Conservation (phyloP, 306 rosid species). For the Corylus americana region DNA sequence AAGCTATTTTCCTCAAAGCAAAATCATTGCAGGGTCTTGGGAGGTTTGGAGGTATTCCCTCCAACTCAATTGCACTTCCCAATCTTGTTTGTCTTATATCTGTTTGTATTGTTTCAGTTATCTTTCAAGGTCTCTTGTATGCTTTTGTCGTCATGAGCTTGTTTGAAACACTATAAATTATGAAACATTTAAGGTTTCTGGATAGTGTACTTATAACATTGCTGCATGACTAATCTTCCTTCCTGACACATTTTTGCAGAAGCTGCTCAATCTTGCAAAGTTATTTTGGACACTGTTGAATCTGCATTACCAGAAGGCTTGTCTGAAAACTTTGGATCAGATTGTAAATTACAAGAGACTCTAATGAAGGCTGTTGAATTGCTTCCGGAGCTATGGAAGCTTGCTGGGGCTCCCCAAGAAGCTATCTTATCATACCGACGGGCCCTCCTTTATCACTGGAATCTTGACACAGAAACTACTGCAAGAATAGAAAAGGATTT, state of each 20-base stretch:
- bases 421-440: slow-evolving; percentile 72
- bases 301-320: slow-evolving; percentile 86
- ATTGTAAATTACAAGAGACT: slow-evolving; percentile 75
- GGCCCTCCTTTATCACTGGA: slow-evolving; percentile 77
- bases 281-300: slow-evolving; percentile 76
- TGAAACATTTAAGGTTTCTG: neutral
- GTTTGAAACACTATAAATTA: neutral
- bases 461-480: slow-evolving; percentile 53
- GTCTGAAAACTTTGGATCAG: slow-evolving; percentile 59
- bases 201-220: neutral
- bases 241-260: slow-evolving; percentile 49
- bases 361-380: slow-evolving; percentile 63
- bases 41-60: slow-evolving; percentile 72
- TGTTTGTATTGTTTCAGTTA: neutral
- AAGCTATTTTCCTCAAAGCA: slow-evolving; percentile 86
- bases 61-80: slow-evolving; percentile 7
- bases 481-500: slow-evolving; percentile 77
- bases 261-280: slow-evolving; percentile 83
- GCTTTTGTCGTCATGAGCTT: no score
- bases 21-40: slow-evolving; percentile 76
- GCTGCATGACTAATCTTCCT: slow-evolving; percentile 1
- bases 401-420: slow-evolving; percentile 63
- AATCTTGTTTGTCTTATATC: neutral
- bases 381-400: slow-evolving; percentile 87
- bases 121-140: slow-evolving; percentile 15